phyloP scores from a whole-genome alignment of 2,329 filamentous ascomycete genomes.

The Epicoccum sorghinum region DNA sequence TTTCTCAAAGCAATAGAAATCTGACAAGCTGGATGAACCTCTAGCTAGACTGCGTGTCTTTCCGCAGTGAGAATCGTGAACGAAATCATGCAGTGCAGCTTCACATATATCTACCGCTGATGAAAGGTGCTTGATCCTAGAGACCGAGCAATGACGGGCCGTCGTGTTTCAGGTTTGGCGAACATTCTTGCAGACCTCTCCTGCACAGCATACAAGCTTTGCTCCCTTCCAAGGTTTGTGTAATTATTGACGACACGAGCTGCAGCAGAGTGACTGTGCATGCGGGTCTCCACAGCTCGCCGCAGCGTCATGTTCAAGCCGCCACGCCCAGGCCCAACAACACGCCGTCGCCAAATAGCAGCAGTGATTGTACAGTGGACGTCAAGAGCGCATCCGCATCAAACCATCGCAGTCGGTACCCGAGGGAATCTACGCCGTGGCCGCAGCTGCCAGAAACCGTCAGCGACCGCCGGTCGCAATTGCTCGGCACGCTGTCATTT shows the following conservation, averaged over 20 bases:
- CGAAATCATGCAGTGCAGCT: no score
- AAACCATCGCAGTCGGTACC: background rate
- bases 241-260: conserved; percentile 12
- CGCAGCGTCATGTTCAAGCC: conserved; percentile 9
- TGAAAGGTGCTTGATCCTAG: no score
- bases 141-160: no score
- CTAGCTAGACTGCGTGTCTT: no score
- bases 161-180: conserved; percentile 10
- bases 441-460: conserved; percentile 1
- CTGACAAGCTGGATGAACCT: no score
- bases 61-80: no score
- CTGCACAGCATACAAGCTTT: conserved; percentile 13
- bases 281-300: conserved; percentile 5
- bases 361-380: background rate
- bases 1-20: no score
- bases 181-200: conserved; percentile 14
- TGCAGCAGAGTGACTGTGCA: conserved; percentile 7
- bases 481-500: conserved; percentile 18
- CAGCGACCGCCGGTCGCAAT: conserved; percentile 8
- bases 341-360: conserved; percentile 1
- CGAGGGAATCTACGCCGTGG: conserved; percentile 3
- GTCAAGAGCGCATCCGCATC: conserved; percentile 7
- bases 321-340: conserved; percentile 6
- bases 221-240: conserved; percentile 8
- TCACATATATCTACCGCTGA: no score